These are phyloP conservation scores for Apiospora pterosperma DNA, from an alignment of 2,329 filamentous ascomycete species.

Conservation along the genomic window DNA sequence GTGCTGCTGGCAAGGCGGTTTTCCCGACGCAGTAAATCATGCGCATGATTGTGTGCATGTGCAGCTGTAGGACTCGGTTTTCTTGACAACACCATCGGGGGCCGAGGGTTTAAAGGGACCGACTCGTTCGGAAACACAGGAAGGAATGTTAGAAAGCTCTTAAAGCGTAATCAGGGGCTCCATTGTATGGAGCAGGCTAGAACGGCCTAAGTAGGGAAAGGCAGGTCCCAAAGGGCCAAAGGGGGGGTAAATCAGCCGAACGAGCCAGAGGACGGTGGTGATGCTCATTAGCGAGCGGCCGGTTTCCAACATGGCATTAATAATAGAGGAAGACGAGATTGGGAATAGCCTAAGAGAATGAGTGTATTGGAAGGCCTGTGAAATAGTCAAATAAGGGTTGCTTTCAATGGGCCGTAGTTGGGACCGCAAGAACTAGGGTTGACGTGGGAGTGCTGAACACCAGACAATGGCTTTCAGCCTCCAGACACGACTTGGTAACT, in stretches of 20 bases:
- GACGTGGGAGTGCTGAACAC: not conserved
- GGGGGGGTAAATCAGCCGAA: not conserved
- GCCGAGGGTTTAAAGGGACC: not conserved
- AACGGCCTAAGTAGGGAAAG: not conserved
- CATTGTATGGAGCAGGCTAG: not conserved
- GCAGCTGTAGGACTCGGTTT: not conserved
- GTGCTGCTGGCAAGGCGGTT: slow-evolving; percentile 6
- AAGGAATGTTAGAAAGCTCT: not conserved
- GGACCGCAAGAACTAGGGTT: not conserved
- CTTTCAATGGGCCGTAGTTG: not conserved
- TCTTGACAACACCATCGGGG: not conserved
- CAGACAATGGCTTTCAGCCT: not conserved
- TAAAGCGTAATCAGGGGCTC: not conserved
- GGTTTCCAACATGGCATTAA: not conserved
- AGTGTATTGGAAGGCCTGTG: not conserved
- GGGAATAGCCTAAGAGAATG: not conserved
- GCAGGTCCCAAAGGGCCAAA: not conserved
- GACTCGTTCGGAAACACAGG: not conserved
- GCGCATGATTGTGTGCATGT: not conserved
- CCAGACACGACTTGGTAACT: not conserved
- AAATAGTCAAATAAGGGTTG: not conserved
- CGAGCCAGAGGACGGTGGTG: not conserved
- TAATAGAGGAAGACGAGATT: not conserved
- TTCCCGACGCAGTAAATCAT: not conserved
- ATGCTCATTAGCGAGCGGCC: not conserved